Percentiles rank a stretch among this genome's conserved stretches.
phyloP scores from a whole-genome alignment of 1,139 yeast genomes.

The Candida smagusa region DNA sequence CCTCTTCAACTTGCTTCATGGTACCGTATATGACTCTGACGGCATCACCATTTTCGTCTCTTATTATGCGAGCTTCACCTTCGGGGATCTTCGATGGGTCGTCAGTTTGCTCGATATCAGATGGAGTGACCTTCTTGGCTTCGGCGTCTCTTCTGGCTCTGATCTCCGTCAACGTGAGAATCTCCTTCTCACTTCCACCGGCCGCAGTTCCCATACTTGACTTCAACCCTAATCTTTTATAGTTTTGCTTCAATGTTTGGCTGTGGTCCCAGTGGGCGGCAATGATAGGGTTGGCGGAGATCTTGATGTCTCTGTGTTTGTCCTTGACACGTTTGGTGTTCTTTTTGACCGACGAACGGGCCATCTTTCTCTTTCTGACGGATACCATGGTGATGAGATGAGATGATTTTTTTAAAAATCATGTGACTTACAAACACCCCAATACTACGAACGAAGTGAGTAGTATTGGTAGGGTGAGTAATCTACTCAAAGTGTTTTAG shows the following conservation, averaged over 20 bases:
- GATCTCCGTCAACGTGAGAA: constrained; percentile 36
- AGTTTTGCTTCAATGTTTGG: constrained; percentile 80
- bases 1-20: constrained; percentile 29
- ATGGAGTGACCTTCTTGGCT: constrained; percentile 28
- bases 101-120: constrained; percentile 40
- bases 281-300: constrained; percentile 73
- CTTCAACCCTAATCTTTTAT: constrained; percentile 70
- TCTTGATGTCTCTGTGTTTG: constrained; percentile 60
- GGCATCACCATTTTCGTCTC: constrained; percentile 73
- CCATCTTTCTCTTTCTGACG: constrained; percentile 85
- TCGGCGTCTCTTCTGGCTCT: constrained; percentile 24
- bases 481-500: too few relatives aligned
- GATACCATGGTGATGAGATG: constrained; percentile 52
- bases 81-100: constrained; percentile 62
- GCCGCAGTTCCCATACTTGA: constrained; percentile 63
- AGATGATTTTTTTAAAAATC: constrained; percentile 7
- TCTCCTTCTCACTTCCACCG: constrained; percentile 62
- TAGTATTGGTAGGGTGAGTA: too few relatives aligned
- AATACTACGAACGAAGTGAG: too few relatives aligned
- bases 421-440: too few relatives aligned
- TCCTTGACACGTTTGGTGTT: constrained; percentile 69
- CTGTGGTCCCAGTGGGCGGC: constrained; percentile 88
- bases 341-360: constrained; percentile 65
- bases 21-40: constrained; percentile 70
- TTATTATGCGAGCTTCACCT: constrained; percentile 79